Percentiles rank a stretch among this genome's conserved stretches.
Evolutionary conservation across 805 yeast species (phyloP).

Genomic region (Candida ovalis): DNA sequence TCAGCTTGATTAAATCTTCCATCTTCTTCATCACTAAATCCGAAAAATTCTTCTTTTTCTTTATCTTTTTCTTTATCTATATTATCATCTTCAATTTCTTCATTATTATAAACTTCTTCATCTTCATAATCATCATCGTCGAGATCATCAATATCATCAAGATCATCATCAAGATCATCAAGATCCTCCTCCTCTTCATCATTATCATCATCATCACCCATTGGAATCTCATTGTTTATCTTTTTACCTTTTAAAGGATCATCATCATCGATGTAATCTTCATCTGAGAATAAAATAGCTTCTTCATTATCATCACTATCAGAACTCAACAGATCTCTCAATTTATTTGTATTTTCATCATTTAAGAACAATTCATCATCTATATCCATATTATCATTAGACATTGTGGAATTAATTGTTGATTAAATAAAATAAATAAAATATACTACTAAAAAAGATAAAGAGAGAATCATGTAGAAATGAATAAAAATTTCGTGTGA

Average conservation of each 20-base stretch:
- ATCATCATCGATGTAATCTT: constrained; percentile 11
- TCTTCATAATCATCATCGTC: constrained; percentile 13
- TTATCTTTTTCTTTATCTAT: constrained; percentile 21
- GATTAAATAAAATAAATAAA: background rate
- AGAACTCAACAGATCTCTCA: constrained; percentile 27
- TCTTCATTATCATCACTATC: constrained; percentile 32
- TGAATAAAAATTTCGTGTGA: no score
- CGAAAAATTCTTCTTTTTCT: constrained; percentile 24
- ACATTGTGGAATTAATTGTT: constrained; percentile 3
- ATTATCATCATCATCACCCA: constrained; percentile 17
- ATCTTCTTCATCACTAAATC: constrained; percentile 31
- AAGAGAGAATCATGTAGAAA: no score
- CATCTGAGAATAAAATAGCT: constrained; percentile 28
- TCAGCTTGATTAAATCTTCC: constrained; percentile 29
- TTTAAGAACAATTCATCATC: constrained; percentile 23
- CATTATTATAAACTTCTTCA: constrained; percentile 11
- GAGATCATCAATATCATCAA: constrained; percentile 11
- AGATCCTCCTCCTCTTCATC: constrained; percentile 8
- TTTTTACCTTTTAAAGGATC: background rate
- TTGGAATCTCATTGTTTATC: background rate
- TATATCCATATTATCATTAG: constrained; percentile 7
- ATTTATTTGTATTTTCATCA: constrained; percentile 21
- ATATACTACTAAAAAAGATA: no score
- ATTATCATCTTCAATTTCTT: constrained; percentile 24
- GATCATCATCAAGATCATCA: constrained; percentile 15